These are phyloP conservation scores for Suillus cothurnatus DNA, from an alignment of 768 basidiomycete species.

Conservation along the genomic window DNA sequence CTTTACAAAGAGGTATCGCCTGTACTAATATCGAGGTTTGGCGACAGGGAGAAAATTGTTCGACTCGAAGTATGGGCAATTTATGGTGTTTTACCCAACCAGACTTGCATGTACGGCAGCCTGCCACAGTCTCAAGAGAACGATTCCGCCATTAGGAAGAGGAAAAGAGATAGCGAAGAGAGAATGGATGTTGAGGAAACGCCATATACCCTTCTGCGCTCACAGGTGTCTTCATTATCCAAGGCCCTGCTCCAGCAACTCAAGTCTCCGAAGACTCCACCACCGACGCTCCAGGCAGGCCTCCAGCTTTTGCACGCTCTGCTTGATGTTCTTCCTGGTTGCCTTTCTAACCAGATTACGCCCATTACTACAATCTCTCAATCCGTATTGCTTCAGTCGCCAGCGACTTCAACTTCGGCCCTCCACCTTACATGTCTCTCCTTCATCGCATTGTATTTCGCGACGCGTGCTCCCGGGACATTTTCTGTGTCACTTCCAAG, in stretches of 20 bases:
- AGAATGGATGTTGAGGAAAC: slow-evolving; percentile 76
- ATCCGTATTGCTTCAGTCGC: slow-evolving; percentile 62
- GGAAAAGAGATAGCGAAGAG: slow-evolving; percentile 76
- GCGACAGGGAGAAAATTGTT: slow-evolving; percentile 94
- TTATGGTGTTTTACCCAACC: slow-evolving; percentile 77
- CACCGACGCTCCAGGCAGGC: slow-evolving; percentile 81
- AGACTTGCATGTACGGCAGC: slow-evolving; percentile 81
- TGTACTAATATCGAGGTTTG: slow-evolving; percentile 86
- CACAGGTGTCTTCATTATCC: slow-evolving; percentile 76
- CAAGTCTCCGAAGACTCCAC: slow-evolving; percentile 74
- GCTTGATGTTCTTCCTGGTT: slow-evolving; percentile 81
- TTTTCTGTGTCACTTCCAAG: slow-evolving; percentile 63
- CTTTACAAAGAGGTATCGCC: slow-evolving; percentile 88
- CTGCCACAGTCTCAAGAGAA: slow-evolving; percentile 52
- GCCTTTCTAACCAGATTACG: slow-evolving; percentile 67
- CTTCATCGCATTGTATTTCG: slow-evolving; percentile 85
- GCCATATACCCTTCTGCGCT: slow-evolving; percentile 68
- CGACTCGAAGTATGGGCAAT: slow-evolving; percentile 91
- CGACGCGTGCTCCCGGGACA: slow-evolving; percentile 56
- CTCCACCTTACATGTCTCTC: slow-evolving; percentile 83
- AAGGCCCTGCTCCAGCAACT: slow-evolving; percentile 87
- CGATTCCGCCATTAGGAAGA: slow-evolving; percentile 54
- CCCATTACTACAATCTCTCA: slow-evolving; percentile 67
- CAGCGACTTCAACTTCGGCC: slow-evolving; percentile 76
- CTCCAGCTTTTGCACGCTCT: slow-evolving; percentile 78